Evolutionary conservation across 805 yeast species (phyloP), one percentile per base, ranked within the genome.

Genomic region (Wickerhamiella siamensis): DNA sequence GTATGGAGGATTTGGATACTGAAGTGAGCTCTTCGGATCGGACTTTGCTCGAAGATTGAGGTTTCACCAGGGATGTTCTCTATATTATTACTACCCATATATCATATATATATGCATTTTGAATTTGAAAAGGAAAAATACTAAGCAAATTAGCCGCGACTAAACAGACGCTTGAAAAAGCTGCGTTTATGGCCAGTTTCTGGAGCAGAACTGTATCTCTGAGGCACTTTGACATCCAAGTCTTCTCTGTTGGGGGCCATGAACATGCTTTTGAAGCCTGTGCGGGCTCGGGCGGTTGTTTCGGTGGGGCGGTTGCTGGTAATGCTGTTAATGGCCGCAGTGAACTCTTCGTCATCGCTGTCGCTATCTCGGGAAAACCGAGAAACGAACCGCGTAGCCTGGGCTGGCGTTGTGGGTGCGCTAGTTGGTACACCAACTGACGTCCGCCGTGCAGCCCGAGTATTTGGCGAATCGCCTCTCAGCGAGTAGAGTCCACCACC

Each of bases 21-120:
- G 40, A 47, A 2, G 63, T 58, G 21, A 44, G 46, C 31, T 61
- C 58, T 17, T 50, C 51, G 14, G 64, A 59, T 43, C 52, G 62
- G 3, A 60, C 59, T 18, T 38, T 59, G 19, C 50, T 59, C n/a
- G 62, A 58, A 26, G 17, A 48, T 0, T 54, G 35, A 33, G 10
- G 4, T 33, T 14, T 33, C n/a, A n/a, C n/a, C n/a, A n/a, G n/a
- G n/a, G n/a, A n/a, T n/a, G n/a, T 21, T 24, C 33, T 41, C 21
- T 36, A 19, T 33, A 31, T n/a, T 32, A 34, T 40, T 24, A 8
- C 27, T 27, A n/a, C 8, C 17, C 18, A 5, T 17, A 20, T 15
- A 5, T 27, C n/a, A 27, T 10, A 31, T 12, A 15, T 24, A 33
- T 10, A 29, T n/a, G 29, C 29, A 24, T 24, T 24, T 24, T 24